Evolutionary conservation across 2,329 filamentous ascomycete species (phyloP).

Genomic region (Fusarium torreyae): DNA sequence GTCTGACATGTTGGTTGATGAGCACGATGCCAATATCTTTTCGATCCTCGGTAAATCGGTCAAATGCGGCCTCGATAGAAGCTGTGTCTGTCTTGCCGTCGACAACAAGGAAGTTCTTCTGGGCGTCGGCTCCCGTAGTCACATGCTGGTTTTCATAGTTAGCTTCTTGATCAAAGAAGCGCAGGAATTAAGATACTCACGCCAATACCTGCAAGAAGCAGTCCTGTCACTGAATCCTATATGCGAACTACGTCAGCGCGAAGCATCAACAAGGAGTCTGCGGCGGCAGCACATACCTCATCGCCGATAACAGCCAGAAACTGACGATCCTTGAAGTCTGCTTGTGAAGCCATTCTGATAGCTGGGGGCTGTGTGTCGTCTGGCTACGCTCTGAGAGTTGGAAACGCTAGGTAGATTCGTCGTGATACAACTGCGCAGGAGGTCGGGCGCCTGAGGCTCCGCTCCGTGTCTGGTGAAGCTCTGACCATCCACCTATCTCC

Average conservation of each 20-base stretch:
- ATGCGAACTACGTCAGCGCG: slow-evolving; percentile 48
- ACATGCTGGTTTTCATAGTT: slow-evolving; percentile 77
- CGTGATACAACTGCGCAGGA: slow-evolving; percentile 21
- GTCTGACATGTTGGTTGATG: slow-evolving; percentile 94
- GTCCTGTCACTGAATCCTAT: slow-evolving; percentile 94
- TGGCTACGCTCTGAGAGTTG: slow-evolving; percentile 34
- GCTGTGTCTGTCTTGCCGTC: slow-evolving; percentile 92
- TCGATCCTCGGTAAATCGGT: slow-evolving; percentile 87
- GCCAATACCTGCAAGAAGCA: slow-evolving; percentile 94
- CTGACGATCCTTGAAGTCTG: slow-evolving; percentile 86
- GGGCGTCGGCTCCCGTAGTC: slow-evolving; percentile 86
- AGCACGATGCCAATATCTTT: slow-evolving; percentile 98
- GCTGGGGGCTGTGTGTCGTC: slow-evolving; percentile 19
- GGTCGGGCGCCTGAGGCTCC: slow-evolving; percentile 47
- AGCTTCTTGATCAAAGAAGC: slow-evolving; percentile 4
- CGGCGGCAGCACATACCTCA: slow-evolving; percentile 73
- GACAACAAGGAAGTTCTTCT: slow-evolving; percentile 98
- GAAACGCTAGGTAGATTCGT: slow-evolving; percentile 34
- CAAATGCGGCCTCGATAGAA: slow-evolving; percentile 90
- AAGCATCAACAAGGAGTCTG: slow-evolving; percentile 12
- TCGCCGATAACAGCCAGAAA: slow-evolving; percentile 98
- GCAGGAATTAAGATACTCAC: slow-evolving; percentile 65
- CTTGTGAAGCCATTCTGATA: slow-evolving; percentile 64
- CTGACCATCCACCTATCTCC: slow-evolving; percentile 46
- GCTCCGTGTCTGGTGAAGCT: slow-evolving; percentile 46